These are phyloP conservation scores for Monilinia vaccinii-corymbosi DNA, from an alignment of 2,329 filamentous ascomycete species.

Conservation along the genomic window DNA sequence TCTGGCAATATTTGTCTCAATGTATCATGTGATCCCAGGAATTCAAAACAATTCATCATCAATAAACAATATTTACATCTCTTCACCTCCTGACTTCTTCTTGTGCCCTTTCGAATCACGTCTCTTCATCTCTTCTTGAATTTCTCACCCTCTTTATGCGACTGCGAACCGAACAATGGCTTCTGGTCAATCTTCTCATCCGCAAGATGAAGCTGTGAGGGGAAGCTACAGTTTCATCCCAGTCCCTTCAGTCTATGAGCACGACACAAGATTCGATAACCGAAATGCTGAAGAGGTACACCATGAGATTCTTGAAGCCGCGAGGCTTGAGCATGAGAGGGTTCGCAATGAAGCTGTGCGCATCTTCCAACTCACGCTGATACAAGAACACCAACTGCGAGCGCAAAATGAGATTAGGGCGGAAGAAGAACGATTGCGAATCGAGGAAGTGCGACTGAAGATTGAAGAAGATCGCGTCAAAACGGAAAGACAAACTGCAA, in stretches of 20 bases:
- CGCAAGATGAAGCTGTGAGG: slow-evolving; percentile 1
- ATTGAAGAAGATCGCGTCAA: slow-evolving; percentile 22
- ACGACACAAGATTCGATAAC: slow-evolving; percentile 12
- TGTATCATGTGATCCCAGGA: not conserved
- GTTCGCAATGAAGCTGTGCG: slow-evolving; percentile 45
- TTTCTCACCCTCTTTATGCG: not conserved
- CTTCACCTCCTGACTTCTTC: not conserved
- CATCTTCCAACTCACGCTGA: slow-evolving; percentile 39
- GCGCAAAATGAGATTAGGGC: slow-evolving; percentile 8
- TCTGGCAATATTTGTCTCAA: too few relatives aligned
- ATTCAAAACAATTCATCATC: not conserved
- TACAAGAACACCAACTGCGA: slow-evolving; percentile 33
- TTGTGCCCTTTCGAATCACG: not conserved
- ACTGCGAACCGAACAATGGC: not conserved
- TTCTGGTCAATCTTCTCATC: not conserved
- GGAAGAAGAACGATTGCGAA: not conserved
- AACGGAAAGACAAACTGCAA: slow-evolving; percentile 37
- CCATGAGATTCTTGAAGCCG: slow-evolving; percentile 52
- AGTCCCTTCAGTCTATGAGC: slow-evolving; percentile 2
- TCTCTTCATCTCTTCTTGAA: too few relatives aligned
- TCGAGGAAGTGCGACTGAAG: not conserved
- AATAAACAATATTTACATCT: not conserved
- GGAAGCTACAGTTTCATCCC: slow-evolving; percentile 5
- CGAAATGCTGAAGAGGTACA: slow-evolving; percentile 21
- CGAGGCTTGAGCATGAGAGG: slow-evolving; percentile 56